Base-by-base conservation (phyloP, 2,329 filamentous ascomycete genomes). In the Penicillium sp. region DNA sequence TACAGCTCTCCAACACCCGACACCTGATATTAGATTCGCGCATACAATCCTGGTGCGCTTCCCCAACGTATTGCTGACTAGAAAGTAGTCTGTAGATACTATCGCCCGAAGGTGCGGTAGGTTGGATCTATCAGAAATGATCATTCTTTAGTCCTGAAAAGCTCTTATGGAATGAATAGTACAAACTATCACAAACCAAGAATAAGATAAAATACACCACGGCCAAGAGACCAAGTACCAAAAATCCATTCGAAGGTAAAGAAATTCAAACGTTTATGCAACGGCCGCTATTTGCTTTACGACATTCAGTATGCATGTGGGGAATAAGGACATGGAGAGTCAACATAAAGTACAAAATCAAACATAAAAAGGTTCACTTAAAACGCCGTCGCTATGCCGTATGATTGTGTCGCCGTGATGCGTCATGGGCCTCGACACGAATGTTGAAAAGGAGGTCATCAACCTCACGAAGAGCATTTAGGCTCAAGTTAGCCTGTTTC, bases 371-470 rank as follows among this genome's bases (percentile, higher is more conserved):
- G 24, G 49, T 56, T 55, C 55, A 52, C 44, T 45, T n/a, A 54
- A 58, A 71, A 72, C 71, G 66, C 71, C 71, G 61, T 68, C 71
- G 71, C 71, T 74, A 74, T 74, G 71, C 71, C 65, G 61, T 61
- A 63, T 52, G 29, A 56, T 55, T 64, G 59, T 72, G 64, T 59
- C 89, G 81, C 66, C 79, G 79, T 66, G 87, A 87, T 16, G 90
- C 90, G 55, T 87, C 85, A 71, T 89, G 90, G 51, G 93, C 81
- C 71, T 89, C 86, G 61, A 84, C 82, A 72, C 90, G 88, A 62
- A 93, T 85, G 71, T 93, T 89, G 78, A 93, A 90, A 69, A 95
- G 81, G 65, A 91, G 77, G 69, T 93, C 88, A 68, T 95, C 90
- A 63, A 95, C 81, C 69, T 88, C 82, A 57, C 87, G 82, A 52